Conservation (phyloP, 495 filamentous ascomycete species). For the Staphylotrichum tortipilum region DNA sequence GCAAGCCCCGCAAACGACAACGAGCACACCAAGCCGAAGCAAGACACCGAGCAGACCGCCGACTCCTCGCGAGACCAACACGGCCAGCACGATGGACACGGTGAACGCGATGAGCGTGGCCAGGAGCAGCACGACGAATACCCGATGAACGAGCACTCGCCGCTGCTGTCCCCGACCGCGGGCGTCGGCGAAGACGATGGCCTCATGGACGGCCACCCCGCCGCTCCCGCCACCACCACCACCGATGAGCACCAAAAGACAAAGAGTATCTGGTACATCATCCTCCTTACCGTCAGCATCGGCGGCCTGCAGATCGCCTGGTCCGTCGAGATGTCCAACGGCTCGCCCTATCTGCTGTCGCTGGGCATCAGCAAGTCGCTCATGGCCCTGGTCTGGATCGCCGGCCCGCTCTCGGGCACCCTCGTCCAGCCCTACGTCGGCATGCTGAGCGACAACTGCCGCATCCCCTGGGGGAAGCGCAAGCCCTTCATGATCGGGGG, state of each 20-base stretch:
- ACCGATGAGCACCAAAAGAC: constrained; percentile 45
- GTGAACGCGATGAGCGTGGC: constrained; percentile 8
- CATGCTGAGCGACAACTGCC: constrained; percentile 81
- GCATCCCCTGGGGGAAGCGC: constrained; percentile 69
- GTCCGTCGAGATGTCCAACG: constrained; percentile 83
- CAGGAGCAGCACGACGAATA: constrained; percentile 9
- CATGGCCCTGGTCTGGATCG: constrained; percentile 92
- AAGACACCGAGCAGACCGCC: constrained; percentile 5
- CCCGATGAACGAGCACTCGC: constrained; percentile 48
- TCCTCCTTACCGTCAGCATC: constrained; percentile 74
- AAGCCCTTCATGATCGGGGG: constrained; percentile 84
- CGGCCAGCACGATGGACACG: too few relatives aligned
- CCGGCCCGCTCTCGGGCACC: constrained; percentile 74
- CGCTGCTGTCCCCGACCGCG: constrained; percentile 42
- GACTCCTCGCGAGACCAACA: constrained; percentile 4
- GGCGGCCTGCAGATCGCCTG: constrained; percentile 89
- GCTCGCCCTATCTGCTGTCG: constrained; percentile 60
- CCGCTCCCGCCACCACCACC: constrained; percentile 27
- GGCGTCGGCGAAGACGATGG: constrained; percentile 32
- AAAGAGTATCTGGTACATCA: constrained; percentile 74
- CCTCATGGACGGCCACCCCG: constrained; percentile 26
- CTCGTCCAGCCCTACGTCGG: constrained; percentile 93
- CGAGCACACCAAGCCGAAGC: constrained; percentile 7
- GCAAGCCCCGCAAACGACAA: constrained; percentile 22
- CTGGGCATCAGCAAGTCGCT: constrained; percentile 86